Evolutionary conservation across 768 basidiomycete genomes (phyloP).

Genomic region (Suillus spraguei): DNA sequence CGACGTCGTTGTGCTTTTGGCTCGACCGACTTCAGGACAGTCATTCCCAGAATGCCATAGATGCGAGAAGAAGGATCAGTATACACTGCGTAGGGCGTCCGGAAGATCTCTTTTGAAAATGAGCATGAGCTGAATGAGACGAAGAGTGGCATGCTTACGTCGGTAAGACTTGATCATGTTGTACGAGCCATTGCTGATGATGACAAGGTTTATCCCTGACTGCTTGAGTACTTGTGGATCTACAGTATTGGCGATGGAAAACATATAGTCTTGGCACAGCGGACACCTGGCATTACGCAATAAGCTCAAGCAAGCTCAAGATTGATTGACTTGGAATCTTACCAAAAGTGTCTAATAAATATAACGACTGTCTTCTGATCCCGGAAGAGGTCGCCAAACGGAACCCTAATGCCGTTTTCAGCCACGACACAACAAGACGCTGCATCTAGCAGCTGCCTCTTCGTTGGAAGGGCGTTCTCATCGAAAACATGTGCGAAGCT

Average conservation of each 20-base stretch:
- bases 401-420: slow-evolving; percentile 64
- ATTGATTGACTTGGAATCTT: slow-evolving; percentile 16
- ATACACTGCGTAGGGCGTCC: slow-evolving; percentile 72
- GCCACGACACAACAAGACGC: slow-evolving; percentile 64
- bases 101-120: slow-evolving; percentile 59
- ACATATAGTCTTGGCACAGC: slow-evolving; percentile 86
- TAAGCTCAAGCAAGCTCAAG: slow-evolving; percentile 7
- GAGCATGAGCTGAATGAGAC: neutral
- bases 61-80: slow-evolving; percentile 74
- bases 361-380: slow-evolving; percentile 67
- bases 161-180: slow-evolving; percentile 77
- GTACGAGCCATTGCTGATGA: slow-evolving; percentile 80
- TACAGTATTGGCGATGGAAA: slow-evolving; percentile 56
- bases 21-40: slow-evolving; percentile 41
- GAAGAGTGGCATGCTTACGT: slow-evolving; percentile 39
- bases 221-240: slow-evolving; percentile 47
- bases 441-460: slow-evolving; percentile 60
- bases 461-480: slow-evolving; percentile 54
- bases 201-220: slow-evolving; percentile 59
- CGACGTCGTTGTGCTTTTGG: slow-evolving; percentile 44
- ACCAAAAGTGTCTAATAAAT: slow-evolving; percentile 90
- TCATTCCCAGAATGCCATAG: slow-evolving; percentile 81
- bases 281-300: slow-evolving; percentile 56
- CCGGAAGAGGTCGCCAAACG: slow-evolving; percentile 69
- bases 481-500: slow-evolving; percentile 29